Base-by-base conservation (phyloP, 495 filamentous ascomycete species). In the Aspergillus indologenus region DNA sequence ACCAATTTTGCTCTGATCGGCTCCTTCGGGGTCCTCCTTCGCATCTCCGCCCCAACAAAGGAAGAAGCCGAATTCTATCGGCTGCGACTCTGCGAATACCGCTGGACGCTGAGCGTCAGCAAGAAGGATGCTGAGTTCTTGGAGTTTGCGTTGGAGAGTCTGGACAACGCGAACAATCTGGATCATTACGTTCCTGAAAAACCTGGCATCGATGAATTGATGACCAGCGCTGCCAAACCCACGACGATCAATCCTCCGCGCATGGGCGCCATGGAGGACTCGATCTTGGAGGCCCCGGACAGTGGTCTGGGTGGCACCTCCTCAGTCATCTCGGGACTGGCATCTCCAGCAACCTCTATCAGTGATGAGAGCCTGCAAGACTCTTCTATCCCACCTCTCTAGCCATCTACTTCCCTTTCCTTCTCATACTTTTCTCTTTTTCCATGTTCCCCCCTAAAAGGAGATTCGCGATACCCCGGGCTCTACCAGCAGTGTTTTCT, bases 51-150 rank as follows among this genome's bases (percentile, higher is more conserved):
- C 0, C 92, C 92, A 0, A 89, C 87, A 12, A 80, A 83, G 19
- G 93, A 98, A 71, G 94, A 98, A 73, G 90, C 90, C 4, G 91
- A 95, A n/a, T 98, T 96, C 81, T 98, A 98, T 74, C 85, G 88
- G 20, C 80, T 87, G 2, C 78, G 94, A 3, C 78, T 97, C 12
- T 85, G 85, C 58, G 94, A 98, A 77, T 97, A 96, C 69, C 79
- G 90, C 47, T 98, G 94, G 94, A 97, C 93, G 1, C 76, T 98
- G 59, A 87, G 85, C 40, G 92, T 98, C 31, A 89, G 85, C 70
- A 85, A 84, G 59, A 90, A 91, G 65, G 86, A 87, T 43, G 92
- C 92, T 23, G 83, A 86, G 57, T 87, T 96, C 67, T 69, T 83
- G 51, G 70, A 74, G 54, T 82, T 80, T 29, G 79, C 80, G 8